These are phyloP conservation scores for Lepidium aucheri DNA, from an alignment of 345 rosid species.

Conservation along the genomic window DNA sequence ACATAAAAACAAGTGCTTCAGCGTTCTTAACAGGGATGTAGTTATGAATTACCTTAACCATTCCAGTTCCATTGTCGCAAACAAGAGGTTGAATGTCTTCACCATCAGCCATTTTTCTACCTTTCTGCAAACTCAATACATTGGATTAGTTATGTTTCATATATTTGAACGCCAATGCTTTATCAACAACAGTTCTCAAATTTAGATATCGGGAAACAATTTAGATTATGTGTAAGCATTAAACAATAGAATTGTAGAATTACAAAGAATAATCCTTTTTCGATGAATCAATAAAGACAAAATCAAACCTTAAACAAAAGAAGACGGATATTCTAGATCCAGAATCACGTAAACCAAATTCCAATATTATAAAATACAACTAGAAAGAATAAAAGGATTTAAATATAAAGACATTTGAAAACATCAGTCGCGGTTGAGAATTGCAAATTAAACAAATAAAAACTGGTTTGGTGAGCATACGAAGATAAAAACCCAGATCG, in stretches of 20 bases:
- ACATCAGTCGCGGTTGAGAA: conserved; percentile 11
- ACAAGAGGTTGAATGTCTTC: conserved; percentile 87
- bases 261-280: background rate
- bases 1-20: background rate
- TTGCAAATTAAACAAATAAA: conserved; percentile 4
- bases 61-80: conserved; percentile 67
- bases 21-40: background rate
- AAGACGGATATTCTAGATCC: conserved; percentile 3
- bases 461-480: background rate
- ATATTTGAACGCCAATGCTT: background rate
- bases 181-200: background rate
- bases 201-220: background rate
- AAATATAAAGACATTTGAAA: background rate
- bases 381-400: background rate
- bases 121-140: conserved; percentile 1
- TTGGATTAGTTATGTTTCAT: background rate
- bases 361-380: background rate
- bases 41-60: conserved; percentile 39
- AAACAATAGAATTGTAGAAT: background rate
- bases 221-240: background rate
- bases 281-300: background rate
- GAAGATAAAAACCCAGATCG: background rate
- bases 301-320: background rate
- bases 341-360: background rate
- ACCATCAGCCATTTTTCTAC: conserved; percentile 70